Conservation (phyloP, 352 stramenopile species). For the Ophiocytium majus region DNA sequence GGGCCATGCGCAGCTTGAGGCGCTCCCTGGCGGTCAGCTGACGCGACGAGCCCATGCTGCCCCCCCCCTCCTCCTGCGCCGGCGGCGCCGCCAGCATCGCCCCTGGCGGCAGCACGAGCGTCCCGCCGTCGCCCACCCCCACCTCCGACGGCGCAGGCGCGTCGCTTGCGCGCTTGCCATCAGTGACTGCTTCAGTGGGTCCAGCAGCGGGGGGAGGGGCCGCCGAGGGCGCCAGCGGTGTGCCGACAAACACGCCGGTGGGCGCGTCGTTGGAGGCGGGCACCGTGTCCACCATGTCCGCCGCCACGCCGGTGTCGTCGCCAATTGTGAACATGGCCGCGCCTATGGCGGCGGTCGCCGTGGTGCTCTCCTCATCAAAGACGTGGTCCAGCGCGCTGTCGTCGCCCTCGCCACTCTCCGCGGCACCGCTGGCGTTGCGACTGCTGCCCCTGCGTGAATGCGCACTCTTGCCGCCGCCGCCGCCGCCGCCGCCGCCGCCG, state of each 20-base stretch:
- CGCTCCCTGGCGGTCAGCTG: not conserved
- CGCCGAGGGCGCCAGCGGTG: too few relatives aligned
- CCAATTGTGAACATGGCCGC: too few relatives aligned
- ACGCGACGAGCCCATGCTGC: not conserved
- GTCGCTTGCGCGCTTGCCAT: not conserved
- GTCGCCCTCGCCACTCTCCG: not conserved
- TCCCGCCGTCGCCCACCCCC: too few relatives aligned
- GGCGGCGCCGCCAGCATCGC: too few relatives aligned
- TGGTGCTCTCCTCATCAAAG: too few relatives aligned
- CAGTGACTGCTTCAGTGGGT: not conserved
- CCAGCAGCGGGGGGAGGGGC: too few relatives aligned
- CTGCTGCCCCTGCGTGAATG: not conserved
- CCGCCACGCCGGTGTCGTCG: too few relatives aligned
- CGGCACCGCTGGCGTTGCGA: not conserved
- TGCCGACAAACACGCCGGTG: not conserved
- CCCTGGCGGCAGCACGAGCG: too few relatives aligned
- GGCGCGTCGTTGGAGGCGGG: not conserved
- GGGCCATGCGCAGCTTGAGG: slow-evolving; percentile 10
- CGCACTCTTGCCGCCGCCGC: too few relatives aligned
- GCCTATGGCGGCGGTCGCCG: not conserved
- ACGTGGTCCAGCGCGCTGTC: not conserved
- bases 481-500: too few relatives aligned
- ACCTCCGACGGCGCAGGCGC: too few relatives aligned
- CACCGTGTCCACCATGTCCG: not conserved
- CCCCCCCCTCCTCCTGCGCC: too few relatives aligned